Conservation (phyloP, 805 yeast species). For the Brettanomyces anomalus region DNA sequence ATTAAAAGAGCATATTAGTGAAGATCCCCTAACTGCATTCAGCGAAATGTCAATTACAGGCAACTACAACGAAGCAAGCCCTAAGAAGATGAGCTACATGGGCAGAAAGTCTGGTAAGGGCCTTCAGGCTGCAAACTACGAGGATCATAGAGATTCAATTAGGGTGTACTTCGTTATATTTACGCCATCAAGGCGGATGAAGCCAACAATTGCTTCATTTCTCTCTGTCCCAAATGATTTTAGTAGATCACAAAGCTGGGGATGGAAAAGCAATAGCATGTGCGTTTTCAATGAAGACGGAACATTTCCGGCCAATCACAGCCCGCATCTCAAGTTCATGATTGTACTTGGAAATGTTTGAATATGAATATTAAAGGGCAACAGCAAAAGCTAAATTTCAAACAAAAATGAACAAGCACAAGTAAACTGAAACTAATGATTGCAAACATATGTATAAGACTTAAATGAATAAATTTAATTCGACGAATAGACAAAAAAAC, state of each 20-base stretch:
- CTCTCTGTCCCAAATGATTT: constrained; percentile 47
- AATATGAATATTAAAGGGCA: too few species aligned
- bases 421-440: background rate
- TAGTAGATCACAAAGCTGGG: constrained; percentile 50
- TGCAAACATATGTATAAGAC: background rate
- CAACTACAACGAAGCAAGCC: background rate
- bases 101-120: background rate
- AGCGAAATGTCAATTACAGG: background rate
- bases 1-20: constrained; percentile 10
- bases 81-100: background rate
- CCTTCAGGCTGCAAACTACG: constrained; percentile 24
- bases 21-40: constrained; percentile 10
- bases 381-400: background rate
- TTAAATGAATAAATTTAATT: background rate
- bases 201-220: constrained; percentile 40
- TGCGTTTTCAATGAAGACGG: constrained; percentile 43
- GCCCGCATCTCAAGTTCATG: constrained; percentile 38
- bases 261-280: constrained; percentile 51
- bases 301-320: constrained; percentile 34
- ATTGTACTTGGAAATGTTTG: constrained; percentile 39
- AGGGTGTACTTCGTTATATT: constrained; percentile 45
- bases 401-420: background rate
- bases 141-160: constrained; percentile 37
- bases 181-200: constrained; percentile 41
- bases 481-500: background rate